Base-by-base conservation (phyloP, 2,329 filamentous ascomycete species). In the Aureobasidium musti region DNA sequence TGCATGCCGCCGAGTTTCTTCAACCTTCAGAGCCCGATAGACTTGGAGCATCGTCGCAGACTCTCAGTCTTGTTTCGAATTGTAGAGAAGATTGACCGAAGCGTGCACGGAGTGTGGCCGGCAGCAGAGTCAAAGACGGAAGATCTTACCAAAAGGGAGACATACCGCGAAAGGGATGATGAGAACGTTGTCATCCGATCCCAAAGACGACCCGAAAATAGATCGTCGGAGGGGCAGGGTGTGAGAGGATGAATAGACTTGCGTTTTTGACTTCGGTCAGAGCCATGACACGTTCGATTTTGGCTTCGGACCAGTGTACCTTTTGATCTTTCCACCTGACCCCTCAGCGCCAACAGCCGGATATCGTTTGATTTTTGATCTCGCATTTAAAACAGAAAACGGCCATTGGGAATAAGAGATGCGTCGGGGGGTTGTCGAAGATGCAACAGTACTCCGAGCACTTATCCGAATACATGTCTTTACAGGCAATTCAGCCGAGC, bases 261-360 rank as follows among this genome's bases (percentile, higher is more conserved):
- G 39, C 13, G 7, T 2, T n/a, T 59, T 59, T 45, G 54, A 59
- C 37, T 45, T 45, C 39, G 33, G 39, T 59, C 54, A 59, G 54
- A 33, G 23, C 54, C 54, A 59, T 59, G 54, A 59, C 37, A 59
- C 54, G 37, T 33, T 45, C 19, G 39, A 45, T 26, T 59, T 45
- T 59, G 54, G 54, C 54, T 59, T 59, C 21, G 10, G 10, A 39
- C 11, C 35, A 39, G 30, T 53, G 50, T 28, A 19, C 19, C 28
- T 52, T 53, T 14, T n/a, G 21, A 2, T 41, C 5, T 35, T 11
- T 19, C 23, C 11, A 26, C 39, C 3, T 35, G 17, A 45, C 54
- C 54, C 54, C 54, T 57, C 37, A 57, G 7, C 54, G 8, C n/a
- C 23, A 45, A 21, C 26, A 30, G 17, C 49, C 7, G 49, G 26